Evolutionary conservation across 2,329 filamentous ascomycete species (phyloP), one percentile per base, ranked within the genome.

Genomic region (Penicillium sp.): DNA sequence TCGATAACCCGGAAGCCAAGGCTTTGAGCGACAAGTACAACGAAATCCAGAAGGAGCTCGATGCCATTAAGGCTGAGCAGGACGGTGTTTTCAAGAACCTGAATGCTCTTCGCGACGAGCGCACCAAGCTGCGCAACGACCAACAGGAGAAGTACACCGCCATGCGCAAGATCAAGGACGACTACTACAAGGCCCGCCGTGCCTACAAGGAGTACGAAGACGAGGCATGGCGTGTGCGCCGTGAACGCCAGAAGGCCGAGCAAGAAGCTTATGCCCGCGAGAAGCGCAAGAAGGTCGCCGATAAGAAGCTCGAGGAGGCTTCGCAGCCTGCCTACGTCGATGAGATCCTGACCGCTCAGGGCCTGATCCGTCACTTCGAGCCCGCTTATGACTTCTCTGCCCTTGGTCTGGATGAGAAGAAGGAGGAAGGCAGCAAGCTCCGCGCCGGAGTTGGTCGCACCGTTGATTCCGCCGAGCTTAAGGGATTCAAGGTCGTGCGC

Each of bases 1-100:
- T 96, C 67, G 91, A 96, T 64, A 90, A 95, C 72, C 90, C 93
- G 16, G 92, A 95, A 74, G 82, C 87, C 61, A 92, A 89, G 77
- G 89, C 89, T 5, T 78, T 96, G 52, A 89, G 84, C 64, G 90
- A 96, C 56, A 82, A 87, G 68, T 97, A 95, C 77, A 84, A 81
- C 66, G 81, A 82, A 71, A 83, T 96, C 66, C 88, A 93, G 75
- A 82, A 85, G 59, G 91, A 99, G 77, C 79, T 97, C 44, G 90
- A 97, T 69, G 72, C 77, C 53, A 88, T 99, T 76, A 95, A 95
- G 78, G 87, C 86, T 40, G 88, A 95, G 76, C 89, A 95, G 73
- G 90, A 97, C 65, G 83, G 86, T 59, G 89, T 86, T 30, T 95
- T 87, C 81, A 95, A 95, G 81, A 88, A 84, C 76, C 77, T 96